Evolutionary conservation across 345 rosid species (phyloP), one percentile per base, ranked within the genome.

Genomic region (Pelargonium nanum): DNA sequence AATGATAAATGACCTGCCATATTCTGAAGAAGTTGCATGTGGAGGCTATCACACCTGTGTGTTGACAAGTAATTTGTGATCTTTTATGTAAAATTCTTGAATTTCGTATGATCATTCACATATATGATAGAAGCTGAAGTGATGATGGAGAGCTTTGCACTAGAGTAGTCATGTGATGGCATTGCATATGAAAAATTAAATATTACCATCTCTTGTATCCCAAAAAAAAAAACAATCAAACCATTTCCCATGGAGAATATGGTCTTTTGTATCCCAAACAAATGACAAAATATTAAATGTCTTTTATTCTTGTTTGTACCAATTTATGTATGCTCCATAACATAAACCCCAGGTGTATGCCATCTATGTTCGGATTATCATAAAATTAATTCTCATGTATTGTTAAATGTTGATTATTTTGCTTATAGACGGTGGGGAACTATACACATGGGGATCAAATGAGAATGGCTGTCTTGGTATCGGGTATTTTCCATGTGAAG

Each of bases 31-130:
- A 68, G 81, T 92, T 76, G 87, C 88, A 63, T 85, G 96, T 25
- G 98, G 98, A 76, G 95, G 98, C 63, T 89, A 92, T 72, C 98
- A 92, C 76, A 85, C 87, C 25, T 89, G 96, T 70, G 81, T 80
- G 55, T 70, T 92, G 62, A 83, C 98, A 65, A 75, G 98, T 92
- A 86, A 79, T 59, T 64, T 19, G 24, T 70, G 60, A 28, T 34
- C 57, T 65, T 50, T 48, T 56, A 17, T 59, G 28, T 4, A 6
- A 52, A 25, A 23, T 17, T 61, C 55, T 26, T 44, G 1, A 22
- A 9, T 61, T 21, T 26, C 54, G 6, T 19, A 24, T 63, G 57
- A 32, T 64, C 48, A 25, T 60, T 4, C 3, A 52, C 3, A 50
- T 23, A 1, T 20, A 63, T 26, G 66, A 26, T 30, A 22, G 28